Conservation (phyloP, 352 stramenopile genomes). For the Pythium phragmitis region DNA sequence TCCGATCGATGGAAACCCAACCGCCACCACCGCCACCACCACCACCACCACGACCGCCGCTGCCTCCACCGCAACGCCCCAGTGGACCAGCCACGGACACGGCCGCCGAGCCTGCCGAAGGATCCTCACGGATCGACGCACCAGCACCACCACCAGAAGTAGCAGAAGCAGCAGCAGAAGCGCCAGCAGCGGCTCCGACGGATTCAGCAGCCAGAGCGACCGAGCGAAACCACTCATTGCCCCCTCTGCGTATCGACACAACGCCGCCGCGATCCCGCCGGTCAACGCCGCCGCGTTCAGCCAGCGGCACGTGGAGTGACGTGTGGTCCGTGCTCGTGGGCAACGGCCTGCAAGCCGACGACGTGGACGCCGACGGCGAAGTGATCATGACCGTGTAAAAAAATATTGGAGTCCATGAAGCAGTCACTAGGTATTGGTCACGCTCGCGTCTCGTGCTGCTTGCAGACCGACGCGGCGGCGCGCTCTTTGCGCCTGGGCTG, state of each 20-base stretch:
- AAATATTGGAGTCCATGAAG: too few species aligned
- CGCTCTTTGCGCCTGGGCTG: conserved; percentile 58
- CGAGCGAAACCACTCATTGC: background rate
- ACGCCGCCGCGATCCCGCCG: conserved; percentile 32
- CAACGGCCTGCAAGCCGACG: conserved; percentile 46
- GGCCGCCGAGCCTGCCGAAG: background rate
- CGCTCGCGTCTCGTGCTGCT: conserved; percentile 44
- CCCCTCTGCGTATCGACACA: conserved; percentile 16
- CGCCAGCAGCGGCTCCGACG: background rate
- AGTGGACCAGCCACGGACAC: background rate
- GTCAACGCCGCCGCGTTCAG: conserved; percentile 26
- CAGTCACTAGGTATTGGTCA: background rate
- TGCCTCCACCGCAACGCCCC: background rate
- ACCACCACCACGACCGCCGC: background rate
- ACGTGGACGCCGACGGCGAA: conserved; percentile 50
- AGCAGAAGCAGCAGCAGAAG: background rate
- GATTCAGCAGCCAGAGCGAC: background rate
- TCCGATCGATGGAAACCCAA: conserved; percentile 41
- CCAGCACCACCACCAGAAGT: background rate
- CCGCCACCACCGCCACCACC: background rate
- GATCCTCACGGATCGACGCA: background rate
- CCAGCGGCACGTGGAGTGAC: conserved; percentile 28
- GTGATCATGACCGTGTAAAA: conserved; percentile 81
- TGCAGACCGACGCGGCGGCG: conserved; percentile 53
- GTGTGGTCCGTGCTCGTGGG: conserved; percentile 55